phyloP scores from a whole-genome alignment of 495 filamentous ascomycete species.

The Aspergillus baeticus region DNA sequence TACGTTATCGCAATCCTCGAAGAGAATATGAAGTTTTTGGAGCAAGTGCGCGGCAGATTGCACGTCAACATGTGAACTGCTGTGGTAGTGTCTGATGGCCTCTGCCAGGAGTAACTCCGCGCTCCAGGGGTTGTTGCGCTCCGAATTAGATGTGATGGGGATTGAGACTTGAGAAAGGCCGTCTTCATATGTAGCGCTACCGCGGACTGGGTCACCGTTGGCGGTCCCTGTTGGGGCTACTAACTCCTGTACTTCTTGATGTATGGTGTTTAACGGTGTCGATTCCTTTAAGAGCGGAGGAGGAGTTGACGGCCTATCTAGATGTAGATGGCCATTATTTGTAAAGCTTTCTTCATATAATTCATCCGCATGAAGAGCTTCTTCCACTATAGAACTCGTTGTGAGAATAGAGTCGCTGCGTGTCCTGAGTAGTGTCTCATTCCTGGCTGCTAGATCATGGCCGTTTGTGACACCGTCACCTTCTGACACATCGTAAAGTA shows the following conservation, averaged over 20 bases:
- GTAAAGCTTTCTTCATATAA: conserved; percentile 24
- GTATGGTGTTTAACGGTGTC: conserved; percentile 24
- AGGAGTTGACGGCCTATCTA: conserved; percentile 44
- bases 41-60: conserved; percentile 50
- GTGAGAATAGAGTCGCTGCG: conserved; percentile 28
- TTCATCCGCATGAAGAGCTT: conserved; percentile 23
- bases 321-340: conserved; percentile 29
- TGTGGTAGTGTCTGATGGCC: conserved; percentile 45
- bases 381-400: conserved; percentile 13
- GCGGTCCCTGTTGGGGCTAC: neutral
- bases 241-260: conserved; percentile 9
- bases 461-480: conserved; percentile 7
- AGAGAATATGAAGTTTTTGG: conserved; percentile 42
- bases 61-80: conserved; percentile 38
- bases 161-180: conserved; percentile 28
- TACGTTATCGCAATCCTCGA: conserved; percentile 40
- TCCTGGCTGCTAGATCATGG: conserved; percentile 13
- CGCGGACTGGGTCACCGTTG: conserved; percentile 2
- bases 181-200: conserved; percentile 19
- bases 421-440: conserved; percentile 3
- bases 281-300: conserved; percentile 39
- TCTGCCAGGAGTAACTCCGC: conserved; percentile 45
- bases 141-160: conserved; percentile 31
- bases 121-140: conserved; percentile 46
- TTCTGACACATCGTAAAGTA: conserved; percentile 18